A percentile compares a stretch with the other conserved stretches of the same genome.
Evolutionary conservation across 2,329 filamentous ascomycete species (phyloP).

Genomic region (Colletotrichum nymphaeae): DNA sequence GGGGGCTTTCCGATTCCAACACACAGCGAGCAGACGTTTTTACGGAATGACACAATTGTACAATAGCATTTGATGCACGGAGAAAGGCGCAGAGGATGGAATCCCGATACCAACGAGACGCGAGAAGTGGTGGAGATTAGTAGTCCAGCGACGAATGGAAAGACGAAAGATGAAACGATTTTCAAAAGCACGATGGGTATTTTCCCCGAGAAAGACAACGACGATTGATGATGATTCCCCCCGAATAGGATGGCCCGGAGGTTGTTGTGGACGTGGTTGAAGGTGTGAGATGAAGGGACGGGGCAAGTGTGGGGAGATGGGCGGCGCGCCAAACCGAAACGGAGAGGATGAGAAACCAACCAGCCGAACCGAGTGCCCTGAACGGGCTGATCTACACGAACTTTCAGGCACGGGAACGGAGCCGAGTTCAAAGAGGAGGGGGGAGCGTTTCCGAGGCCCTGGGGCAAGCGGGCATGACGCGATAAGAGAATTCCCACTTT

Average conservation of each 20-base stretch:
- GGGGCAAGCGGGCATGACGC: constrained; percentile 9
- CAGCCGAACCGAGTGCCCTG: constrained; percentile 29
- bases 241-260: neutral
- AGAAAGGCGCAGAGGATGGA: constrained; percentile 5
- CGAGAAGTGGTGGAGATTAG: constrained; percentile 7
- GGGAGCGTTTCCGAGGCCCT: neutral
- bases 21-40: constrained; percentile 33
- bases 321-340: constrained; percentile 24
- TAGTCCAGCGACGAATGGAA: neutral
- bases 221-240: neutral
- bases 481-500: constrained; percentile 24
- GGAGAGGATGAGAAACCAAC: constrained; percentile 23
- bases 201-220: neutral
- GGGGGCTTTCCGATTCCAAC: constrained; percentile 25
- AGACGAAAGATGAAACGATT: constrained; percentile 3
- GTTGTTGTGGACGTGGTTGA: neutral
- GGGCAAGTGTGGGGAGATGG: constrained; percentile 14
- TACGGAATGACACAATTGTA: constrained; percentile 31
- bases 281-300: constrained; percentile 21
- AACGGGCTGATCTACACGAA: constrained; percentile 23
- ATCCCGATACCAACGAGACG: constrained; percentile 5
- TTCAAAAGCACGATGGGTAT: neutral
- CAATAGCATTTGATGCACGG: constrained; percentile 18
- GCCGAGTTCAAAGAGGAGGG: neutral
- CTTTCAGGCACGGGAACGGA: constrained; percentile 7